Evolutionary conservation across 176 grass and related monocot species (phyloP).

Genomic region (Elymus sibiricus): DNA sequence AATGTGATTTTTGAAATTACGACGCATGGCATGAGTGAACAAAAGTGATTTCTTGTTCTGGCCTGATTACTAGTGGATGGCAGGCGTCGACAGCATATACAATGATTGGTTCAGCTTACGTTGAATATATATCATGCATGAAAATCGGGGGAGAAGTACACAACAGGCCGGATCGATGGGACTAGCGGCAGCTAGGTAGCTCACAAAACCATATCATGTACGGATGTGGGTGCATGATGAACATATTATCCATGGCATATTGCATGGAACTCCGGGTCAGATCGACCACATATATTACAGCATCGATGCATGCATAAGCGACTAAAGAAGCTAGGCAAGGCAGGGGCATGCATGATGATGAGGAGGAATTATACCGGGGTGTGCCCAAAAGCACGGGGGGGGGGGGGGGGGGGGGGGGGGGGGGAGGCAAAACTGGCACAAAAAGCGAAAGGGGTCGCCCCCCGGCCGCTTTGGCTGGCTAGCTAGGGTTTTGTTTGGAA

Average conservation of each 20-base stretch:
- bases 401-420: background rate
- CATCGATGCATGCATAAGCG: background rate
- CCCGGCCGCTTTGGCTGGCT: background rate
- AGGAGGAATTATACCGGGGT: background rate
- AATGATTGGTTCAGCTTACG: constrained; percentile 1
- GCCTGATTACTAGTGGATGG: background rate
- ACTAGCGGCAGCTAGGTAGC: background rate
- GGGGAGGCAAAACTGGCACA: constrained; percentile 18
- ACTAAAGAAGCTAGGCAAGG: background rate
- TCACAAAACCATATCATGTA: background rate
- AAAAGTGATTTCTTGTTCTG: background rate
- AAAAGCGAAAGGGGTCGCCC: background rate
- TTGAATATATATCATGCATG: background rate
- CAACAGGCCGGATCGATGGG: background rate
- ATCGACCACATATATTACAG: background rate
- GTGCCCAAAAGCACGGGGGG: constrained; percentile 2
- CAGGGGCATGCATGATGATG: constrained; percentile 6
- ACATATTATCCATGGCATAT: background rate
- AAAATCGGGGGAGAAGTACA: background rate
- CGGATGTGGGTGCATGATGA: background rate
- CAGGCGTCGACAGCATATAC: background rate
- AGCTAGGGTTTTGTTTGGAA: constrained; percentile 21
- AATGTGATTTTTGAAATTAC: background rate
- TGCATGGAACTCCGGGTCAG: background rate
- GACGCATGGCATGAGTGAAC: background rate